Evolutionary conservation across 345 rosid species (phyloP), one percentile per base, ranked within the genome.

Genomic region (Xanthoceras sorbifolium): DNA sequence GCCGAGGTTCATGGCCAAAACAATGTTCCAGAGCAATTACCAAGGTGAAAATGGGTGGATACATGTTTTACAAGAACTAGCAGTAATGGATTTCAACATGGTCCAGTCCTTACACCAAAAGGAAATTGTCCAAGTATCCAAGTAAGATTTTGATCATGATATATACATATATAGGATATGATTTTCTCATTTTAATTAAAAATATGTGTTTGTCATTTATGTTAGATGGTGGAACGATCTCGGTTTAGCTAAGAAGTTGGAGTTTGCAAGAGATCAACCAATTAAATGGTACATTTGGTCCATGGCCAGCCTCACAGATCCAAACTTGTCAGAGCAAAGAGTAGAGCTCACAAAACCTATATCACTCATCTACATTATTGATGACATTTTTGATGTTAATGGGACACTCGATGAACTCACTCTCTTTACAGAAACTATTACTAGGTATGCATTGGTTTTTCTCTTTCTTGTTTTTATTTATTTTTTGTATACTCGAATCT

Each of bases 151-250:
- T 66, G n/a, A n/a, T n/a, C n/a, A 36, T 38, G 0, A 3, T 36
- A n/a, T n/a, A n/a, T n/a, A n/a, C n/a, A n/a, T n/a, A n/a, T n/a
- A n/a, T n/a, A n/a, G n/a, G n/a, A n/a, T n/a, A n/a, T n/a, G n/a
- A n/a, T n/a, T n/a, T n/a, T n/a, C n/a, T n/a, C n/a, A n/a, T n/a
- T n/a, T n/a, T 1, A 34, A 18, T 7, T 36, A 36, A 36, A 9
- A 9, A 36, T 9, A 36, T 2, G 6, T 50, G n/a, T 70, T 11
- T 73, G 11, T 17, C 10, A 18, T 72, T 9, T 54, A n/a, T 50
- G 57, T 69, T 69, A 91, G 95, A 55, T 91, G 95, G 93, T 91
- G 95, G 95, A 77, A 78, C 74, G 86, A 81, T 4, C 77, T 85
- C 3, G 88, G 86, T 36, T 79, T 89, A 76, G 64, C 81, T 0